Evolutionary conservation across 805 yeast genomes (phyloP).

Genomic region (Limtongia smithiae): DNA sequence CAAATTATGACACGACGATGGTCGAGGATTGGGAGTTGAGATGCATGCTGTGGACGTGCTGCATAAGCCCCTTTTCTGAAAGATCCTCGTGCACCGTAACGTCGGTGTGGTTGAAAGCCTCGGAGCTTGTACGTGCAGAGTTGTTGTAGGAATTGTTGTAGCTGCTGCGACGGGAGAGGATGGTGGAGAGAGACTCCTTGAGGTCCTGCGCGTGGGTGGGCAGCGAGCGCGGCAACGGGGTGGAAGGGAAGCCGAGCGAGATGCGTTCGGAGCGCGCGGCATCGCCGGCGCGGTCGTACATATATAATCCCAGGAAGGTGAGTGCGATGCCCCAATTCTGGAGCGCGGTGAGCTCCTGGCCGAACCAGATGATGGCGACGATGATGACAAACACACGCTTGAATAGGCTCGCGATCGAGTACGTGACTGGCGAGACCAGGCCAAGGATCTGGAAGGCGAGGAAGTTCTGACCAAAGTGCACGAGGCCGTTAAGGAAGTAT

Average conservation of each 20-base stretch:
- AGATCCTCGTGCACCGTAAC: conserved; percentile 3
- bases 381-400: conserved; percentile 82
- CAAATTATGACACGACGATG: conserved; percentile 10
- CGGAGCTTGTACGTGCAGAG: conserved; percentile 7
- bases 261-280: conserved; percentile 27
- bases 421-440: conserved; percentile 75
- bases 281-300: conserved; percentile 44
- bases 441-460: conserved; percentile 79
- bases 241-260: conserved; percentile 5
- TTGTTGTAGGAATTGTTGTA: conserved; percentile 1
- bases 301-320: conserved; percentile 41
- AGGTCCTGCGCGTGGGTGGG: conserved; percentile 16
- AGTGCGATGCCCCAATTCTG: conserved; percentile 44
- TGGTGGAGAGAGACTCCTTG: conserved; percentile 6
- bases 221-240: conserved; percentile 6
- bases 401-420: conserved; percentile 82
- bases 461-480: conserved; percentile 76
- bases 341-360: conserved; percentile 40
- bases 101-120: conserved; percentile 10
- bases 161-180: background rate
- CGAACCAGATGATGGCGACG: conserved; percentile 66
- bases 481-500: conserved; percentile 62
- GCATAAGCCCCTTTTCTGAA: conserved; percentile 5
- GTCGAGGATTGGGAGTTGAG: conserved; percentile 6
- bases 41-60: conserved; percentile 6